Evolutionary conservation across 164 flowering plant genomes (phyloP), one percentile per base, ranked within the genome.

Genomic region (Malania oleifera): DNA sequence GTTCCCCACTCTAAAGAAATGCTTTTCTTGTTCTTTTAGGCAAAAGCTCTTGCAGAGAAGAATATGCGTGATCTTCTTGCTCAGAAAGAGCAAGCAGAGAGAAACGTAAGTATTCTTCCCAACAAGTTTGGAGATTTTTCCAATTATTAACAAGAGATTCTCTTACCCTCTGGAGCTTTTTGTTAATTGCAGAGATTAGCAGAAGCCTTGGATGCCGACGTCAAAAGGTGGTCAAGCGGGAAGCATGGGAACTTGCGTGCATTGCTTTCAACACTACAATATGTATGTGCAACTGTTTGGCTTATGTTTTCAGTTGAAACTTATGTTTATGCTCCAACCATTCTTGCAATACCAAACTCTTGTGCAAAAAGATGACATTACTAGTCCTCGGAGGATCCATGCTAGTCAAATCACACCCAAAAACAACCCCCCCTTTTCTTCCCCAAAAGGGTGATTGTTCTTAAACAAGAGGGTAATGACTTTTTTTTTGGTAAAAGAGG

Each of bases 1-100:
- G n/a, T n/a, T n/a, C n/a, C n/a, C n/a, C n/a, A n/a, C n/a, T n/a
- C n/a, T n/a, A n/a, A n/a, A n/a, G n/a, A n/a, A n/a, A n/a, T 31
- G 15, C 40, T 54, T 56, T 61, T 48, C 37, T 39, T 45, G 20
- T 62, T 65, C 41, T 74, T 70, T 29, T 82, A 89, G 96, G 96
- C 95, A 28, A 85, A 92, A 71, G 96, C 96, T 56, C 91, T 92
- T 57, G 95, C 81, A 8, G 98, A 89, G 75, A 92, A 87, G 83
- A 87, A 89, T 46, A 72, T 57, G 79, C 98, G 95, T 20, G 96
- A 92, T 71, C 76, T 80, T 71, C 80, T 81, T 66, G 89, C 81
- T 54, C 91, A 85, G 68, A 81, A 72, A 75, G 98, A 89, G 64
- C 95, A 84, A 64, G 88, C 83, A 60, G 98, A 89, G 77, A 84